phyloP scores from a whole-genome alignment of 148 eudicot genomes.

The Rhododendron ovatum region DNA sequence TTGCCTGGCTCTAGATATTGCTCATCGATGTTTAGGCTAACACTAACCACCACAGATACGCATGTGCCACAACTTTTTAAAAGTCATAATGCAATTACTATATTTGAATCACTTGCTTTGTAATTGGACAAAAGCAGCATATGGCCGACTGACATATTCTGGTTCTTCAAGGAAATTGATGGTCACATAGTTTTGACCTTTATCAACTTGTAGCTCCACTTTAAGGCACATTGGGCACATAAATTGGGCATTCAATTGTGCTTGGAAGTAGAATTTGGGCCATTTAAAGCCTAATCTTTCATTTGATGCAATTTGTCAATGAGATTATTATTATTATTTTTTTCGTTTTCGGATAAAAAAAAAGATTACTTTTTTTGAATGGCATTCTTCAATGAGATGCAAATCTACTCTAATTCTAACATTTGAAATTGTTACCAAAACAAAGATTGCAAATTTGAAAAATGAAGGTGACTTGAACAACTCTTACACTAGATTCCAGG shows the following conservation, averaged over 20 bases:
- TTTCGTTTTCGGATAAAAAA: too few relatives aligned
- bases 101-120: not conserved
- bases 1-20: not conserved
- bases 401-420: not conserved
- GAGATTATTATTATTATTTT: not conserved
- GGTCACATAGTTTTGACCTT: not conserved
- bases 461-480: not conserved
- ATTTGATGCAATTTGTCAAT: not conserved
- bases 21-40: not conserved
- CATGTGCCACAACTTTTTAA: not conserved
- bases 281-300: not conserved
- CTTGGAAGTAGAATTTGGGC: not conserved
- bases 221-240: not conserved
- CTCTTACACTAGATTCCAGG: not conserved
- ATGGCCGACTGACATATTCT: not conserved
- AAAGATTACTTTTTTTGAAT: too few relatives aligned
- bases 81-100: not conserved
- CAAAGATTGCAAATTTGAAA: not conserved
- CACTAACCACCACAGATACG: not conserved
- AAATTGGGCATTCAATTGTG: not conserved
- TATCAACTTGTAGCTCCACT: not conserved
- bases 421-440: not conserved
- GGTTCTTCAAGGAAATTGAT: not conserved
- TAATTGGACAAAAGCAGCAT: not conserved
- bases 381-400: too few relatives aligned